phyloP scores from a whole-genome alignment of 2,329 filamentous ascomycete species.

The Fusarium aywerte region DNA sequence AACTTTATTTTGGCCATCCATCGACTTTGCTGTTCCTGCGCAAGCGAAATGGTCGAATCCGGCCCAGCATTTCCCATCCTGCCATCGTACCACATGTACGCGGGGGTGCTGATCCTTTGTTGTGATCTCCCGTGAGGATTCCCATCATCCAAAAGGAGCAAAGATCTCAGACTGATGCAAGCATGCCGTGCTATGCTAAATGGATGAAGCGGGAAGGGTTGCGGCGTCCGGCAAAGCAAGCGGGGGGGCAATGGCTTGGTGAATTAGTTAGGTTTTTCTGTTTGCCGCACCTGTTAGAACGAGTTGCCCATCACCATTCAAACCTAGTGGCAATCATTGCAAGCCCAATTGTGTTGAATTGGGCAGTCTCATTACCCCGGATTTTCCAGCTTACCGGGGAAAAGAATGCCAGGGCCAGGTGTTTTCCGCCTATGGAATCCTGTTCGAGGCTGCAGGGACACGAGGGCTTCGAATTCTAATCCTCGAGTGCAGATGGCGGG shows the following conservation, averaged over 20 bases:
- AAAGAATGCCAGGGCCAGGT: conserved; percentile 37
- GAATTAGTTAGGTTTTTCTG: conserved; percentile 30
- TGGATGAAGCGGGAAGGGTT: conserved; percentile 30
- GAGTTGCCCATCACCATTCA: conserved; percentile 40
- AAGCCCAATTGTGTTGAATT: conserved; percentile 26
- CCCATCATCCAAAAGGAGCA: conserved; percentile 17
- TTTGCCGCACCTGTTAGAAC: conserved; percentile 44
- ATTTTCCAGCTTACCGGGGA: conserved; percentile 40
- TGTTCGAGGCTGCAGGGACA: conserved; percentile 33
- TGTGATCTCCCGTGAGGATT: conserved; percentile 28
- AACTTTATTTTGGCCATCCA: conserved; percentile 21
- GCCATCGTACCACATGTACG: conserved; percentile 2
- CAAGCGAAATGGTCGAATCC: conserved; percentile 32
- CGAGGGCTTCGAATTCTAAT: conserved; percentile 1
- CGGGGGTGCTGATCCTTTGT: conserved; percentile 29
- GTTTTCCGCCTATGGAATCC: conserved; percentile 30
- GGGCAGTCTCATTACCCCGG: conserved; percentile 40
- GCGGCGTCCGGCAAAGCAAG: conserved; percentile 35
- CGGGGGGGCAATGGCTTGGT: conserved; percentile 33
- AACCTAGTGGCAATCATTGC: conserved; percentile 22
- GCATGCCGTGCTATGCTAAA: conserved; percentile 17
- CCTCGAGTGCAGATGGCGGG: neutral
- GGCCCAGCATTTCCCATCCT: conserved; percentile 17
- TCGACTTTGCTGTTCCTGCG: conserved; percentile 34
- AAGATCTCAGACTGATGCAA: conserved; percentile 34